These are phyloP conservation scores for Tephrocybe sp. DNA, from an alignment of 768 basidiomycete genomes.

Conservation along the genomic window DNA sequence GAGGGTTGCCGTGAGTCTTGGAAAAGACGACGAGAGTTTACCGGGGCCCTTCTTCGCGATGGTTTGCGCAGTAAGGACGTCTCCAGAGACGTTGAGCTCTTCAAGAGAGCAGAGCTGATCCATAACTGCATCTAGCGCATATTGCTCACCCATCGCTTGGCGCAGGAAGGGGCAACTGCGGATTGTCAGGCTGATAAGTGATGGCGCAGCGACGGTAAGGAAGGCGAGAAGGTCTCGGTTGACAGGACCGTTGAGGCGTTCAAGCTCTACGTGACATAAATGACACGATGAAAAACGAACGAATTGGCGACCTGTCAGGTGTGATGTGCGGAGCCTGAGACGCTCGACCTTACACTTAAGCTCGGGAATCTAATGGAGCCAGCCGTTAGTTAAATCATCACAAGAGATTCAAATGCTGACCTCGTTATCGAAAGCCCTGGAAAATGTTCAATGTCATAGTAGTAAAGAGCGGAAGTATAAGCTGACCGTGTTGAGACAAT, in stretches of 20 bases:
- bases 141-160: background rate
- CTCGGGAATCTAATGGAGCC: background rate
- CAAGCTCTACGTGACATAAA: slow-evolving; percentile 1
- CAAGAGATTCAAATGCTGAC: background rate
- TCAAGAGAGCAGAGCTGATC: slow-evolving; percentile 2
- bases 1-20: background rate
- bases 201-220: background rate
- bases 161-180: background rate
- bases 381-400: background rate
- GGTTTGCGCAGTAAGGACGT: background rate
- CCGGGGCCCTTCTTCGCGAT: background rate
- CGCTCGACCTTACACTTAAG: background rate
- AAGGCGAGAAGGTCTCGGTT: slow-evolving; percentile 3
- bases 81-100: slow-evolving; percentile 4
- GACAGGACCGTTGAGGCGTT: slow-evolving; percentile 2
- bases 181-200: background rate
- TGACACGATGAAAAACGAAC: slow-evolving; percentile 2
- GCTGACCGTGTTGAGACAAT: slow-evolving; percentile 3
- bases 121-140: slow-evolving; percentile 4
- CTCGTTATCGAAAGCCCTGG: slow-evolving; percentile 4
- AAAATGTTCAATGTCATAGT: background rate
- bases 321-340: slow-evolving; percentile 1
- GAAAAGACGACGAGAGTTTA: background rate
- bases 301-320: slow-evolving; percentile 5
- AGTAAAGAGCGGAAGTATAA: background rate